Evolutionary conservation across 768 basidiomycete genomes (phyloP), one percentile per base, ranked within the genome.

Genomic region (Mycena metata): DNA sequence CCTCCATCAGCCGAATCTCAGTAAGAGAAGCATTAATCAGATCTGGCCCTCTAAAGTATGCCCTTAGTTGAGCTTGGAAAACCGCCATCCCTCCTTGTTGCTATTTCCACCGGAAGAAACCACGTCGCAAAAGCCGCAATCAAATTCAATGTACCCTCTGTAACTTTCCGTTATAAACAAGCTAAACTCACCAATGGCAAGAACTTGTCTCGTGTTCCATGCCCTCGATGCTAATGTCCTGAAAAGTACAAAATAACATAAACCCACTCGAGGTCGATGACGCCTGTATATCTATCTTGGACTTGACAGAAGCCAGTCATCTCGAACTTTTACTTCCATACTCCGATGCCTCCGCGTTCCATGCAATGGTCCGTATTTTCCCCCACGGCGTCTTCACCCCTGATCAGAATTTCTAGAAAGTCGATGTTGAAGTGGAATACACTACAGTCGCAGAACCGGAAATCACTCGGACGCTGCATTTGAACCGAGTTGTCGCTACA

Each of bases 51-150:
- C 26, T 59, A 36, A 39, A 15, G 26, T 19, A 45, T 19, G 30
- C 69, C 30, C 52, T 10, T 60, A 94, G 93, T 93, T 67, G 86
- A 90, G 75, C 87, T 94, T 17, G 92, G 90, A 30, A 82, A 83
- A 65, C 79, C 85, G 13, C 82, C 90, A 15, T 83, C 78, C 26
- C 77, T 94, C 19, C 81, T 86, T 64, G 78, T 93, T 35, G 79
- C 81, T 4, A 58, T 96, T n/a, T 86, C 83, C 17, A 89, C 90
- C 13, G 91, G 94, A 13, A 85, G 91, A 46, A 96, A 96, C 73
- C 78, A 86, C 24, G 74, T 93, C n/a, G 76, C 80, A 6, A 83
- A 82, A 65, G 86, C 87, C 16, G 84, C 79, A 11, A 71, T 95
- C 49, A 86, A 82, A 55, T 79, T 94, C 23, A 79, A 83, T 21